These are phyloP conservation scores for Rutstroemia sp. DNA, from an alignment of 2,329 filamentous ascomycete species.

Conservation along the genomic window DNA sequence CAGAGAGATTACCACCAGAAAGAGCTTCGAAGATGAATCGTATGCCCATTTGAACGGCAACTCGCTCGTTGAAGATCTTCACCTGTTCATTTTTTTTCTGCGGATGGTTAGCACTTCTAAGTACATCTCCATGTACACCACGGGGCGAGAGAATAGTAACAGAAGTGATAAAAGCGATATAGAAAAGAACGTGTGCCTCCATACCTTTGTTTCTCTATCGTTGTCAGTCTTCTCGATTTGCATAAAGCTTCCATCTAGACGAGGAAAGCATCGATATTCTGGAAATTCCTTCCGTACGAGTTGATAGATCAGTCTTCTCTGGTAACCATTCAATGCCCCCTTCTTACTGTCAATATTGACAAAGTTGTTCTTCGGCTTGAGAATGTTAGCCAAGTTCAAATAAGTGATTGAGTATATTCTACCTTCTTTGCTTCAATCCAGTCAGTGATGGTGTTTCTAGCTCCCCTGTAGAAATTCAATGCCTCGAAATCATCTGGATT, in stretches of 20 bases:
- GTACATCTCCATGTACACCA: background rate
- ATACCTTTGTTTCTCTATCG: conserved; percentile 22
- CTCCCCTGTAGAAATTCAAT: conserved; percentile 21
- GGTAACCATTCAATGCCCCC: conserved; percentile 45
- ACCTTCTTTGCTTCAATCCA: conserved; percentile 23
- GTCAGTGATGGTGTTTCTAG: conserved; percentile 19
- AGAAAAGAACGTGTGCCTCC: background rate
- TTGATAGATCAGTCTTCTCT: conserved; percentile 59
- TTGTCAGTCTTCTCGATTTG: conserved; percentile 25
- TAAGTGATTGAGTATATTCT: background rate
- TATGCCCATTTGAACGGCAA: conserved; percentile 16
- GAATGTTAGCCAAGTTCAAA: background rate
- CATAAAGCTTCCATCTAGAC: conserved; percentile 25
- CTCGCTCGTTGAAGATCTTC: conserved; percentile 1
- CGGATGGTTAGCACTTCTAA: background rate
- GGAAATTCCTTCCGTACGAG: conserved; percentile 56
- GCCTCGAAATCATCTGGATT: conserved; percentile 16
- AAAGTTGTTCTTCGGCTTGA: conserved; percentile 28
- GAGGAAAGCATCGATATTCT: conserved; percentile 17
- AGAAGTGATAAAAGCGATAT: too few relatives aligned
- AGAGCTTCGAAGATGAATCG: conserved; percentile 29
- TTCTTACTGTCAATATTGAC: conserved; percentile 38
- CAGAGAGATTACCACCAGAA: conserved; percentile 23
- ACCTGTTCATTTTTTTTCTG: conserved; percentile 3
- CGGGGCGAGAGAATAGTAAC: background rate